Evolutionary conservation across 768 basidiomycete genomes (phyloP).

Genomic region (Boletus patriciae): DNA sequence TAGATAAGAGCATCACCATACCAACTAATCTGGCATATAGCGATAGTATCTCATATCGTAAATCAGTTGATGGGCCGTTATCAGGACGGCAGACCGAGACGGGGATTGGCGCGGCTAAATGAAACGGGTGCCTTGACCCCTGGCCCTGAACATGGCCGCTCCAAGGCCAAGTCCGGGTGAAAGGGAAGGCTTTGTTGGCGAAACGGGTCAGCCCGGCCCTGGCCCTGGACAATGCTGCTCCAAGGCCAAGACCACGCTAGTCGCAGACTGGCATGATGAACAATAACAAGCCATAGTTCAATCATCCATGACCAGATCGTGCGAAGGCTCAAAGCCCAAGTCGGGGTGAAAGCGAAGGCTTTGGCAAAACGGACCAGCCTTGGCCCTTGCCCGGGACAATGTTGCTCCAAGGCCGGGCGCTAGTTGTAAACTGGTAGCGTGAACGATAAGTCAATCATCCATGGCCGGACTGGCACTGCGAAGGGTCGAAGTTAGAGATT

Average conservation of each 20-base stretch:
- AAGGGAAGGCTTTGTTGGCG: neutral
- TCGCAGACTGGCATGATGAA: neutral
- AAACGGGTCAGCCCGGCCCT: too few relatives aligned
- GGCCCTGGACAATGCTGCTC: neutral
- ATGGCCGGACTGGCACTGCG: too few relatives aligned
- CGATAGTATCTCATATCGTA: neutral
- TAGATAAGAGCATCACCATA: constrained; percentile 5
- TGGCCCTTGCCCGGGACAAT: too few relatives aligned
- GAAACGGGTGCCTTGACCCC: too few relatives aligned
- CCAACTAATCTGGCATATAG: neutral
- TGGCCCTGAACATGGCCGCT: neutral
- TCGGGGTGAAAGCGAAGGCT: neutral
- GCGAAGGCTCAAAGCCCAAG: neutral
- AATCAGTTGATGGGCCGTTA: too few relatives aligned
- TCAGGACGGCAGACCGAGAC: neutral
- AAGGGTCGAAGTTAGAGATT: too few relatives aligned
- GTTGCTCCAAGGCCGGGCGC: too few relatives aligned
- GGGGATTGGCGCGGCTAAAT: neutral
- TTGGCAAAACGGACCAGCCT: neutral
- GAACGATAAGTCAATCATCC: too few relatives aligned
- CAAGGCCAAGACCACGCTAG: neutral
- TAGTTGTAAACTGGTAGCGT: neutral
- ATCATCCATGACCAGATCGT: neutral
- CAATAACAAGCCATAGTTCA: neutral
- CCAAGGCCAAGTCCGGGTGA: neutral